phyloP scores from a whole-genome alignment of 169 alveolate genomes.

The Toxoplasma gondii region DNA sequence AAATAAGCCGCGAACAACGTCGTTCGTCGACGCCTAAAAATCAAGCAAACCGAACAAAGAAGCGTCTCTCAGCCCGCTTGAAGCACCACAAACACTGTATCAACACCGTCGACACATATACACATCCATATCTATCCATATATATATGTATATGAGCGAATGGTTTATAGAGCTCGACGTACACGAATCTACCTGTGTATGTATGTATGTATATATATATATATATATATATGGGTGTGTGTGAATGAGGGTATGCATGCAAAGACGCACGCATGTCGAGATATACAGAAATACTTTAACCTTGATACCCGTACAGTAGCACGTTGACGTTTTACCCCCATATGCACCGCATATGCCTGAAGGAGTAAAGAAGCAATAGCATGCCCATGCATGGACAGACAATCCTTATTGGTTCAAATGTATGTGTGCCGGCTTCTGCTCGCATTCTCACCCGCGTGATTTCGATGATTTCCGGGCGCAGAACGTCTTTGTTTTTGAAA shows the following conservation, averaged over 20 bases:
- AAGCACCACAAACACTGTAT: background rate
- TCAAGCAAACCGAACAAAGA: conserved; percentile 64
- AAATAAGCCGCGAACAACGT: conserved; percentile 81
- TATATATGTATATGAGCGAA: background rate
- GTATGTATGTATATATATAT: background rate
- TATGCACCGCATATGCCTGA: too few relatives aligned
- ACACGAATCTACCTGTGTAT: too few relatives aligned
- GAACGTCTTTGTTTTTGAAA: conserved; percentile 87
- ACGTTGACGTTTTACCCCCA: too few relatives aligned
- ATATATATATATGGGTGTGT: background rate
- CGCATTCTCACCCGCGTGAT: conserved; percentile 44
- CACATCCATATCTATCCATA: background rate
- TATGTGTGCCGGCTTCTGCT: too few relatives aligned
- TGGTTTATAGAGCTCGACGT: background rate
- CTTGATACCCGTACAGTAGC: too few relatives aligned
- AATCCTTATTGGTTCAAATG: too few relatives aligned
- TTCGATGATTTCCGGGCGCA: conserved; percentile 87
- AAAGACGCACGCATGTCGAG: background rate
- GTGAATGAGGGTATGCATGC: background rate
- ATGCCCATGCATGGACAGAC: too few relatives aligned
- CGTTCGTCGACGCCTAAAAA: conserved; percentile 77
- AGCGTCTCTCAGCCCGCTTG: background rate
- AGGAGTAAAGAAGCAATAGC: too few relatives aligned
- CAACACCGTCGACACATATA: background rate
- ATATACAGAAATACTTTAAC: too few relatives aligned